Conservation (phyloP, 2,329 filamentous ascomycete genomes). For the Aspergillus novofumigatus region DNA sequence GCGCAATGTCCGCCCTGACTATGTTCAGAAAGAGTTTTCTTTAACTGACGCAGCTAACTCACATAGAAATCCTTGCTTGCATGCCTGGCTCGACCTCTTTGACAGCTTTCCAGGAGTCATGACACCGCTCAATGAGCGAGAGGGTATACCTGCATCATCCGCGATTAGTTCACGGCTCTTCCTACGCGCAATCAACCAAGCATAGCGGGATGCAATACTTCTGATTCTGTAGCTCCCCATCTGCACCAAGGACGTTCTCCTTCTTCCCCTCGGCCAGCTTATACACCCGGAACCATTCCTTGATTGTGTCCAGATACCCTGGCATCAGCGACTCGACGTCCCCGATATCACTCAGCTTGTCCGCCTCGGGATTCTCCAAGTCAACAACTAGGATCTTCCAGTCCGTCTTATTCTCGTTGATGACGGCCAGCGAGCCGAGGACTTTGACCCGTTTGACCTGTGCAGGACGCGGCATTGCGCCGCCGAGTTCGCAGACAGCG, state of each 20-base stretch:
- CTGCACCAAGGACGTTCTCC: conserved; percentile 75
- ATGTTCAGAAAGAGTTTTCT: neutral
- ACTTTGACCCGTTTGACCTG: conserved; percentile 96
- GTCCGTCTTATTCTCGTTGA: conserved; percentile 93
- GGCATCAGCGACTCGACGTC: conserved; percentile 89
- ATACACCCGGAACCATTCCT: conserved; percentile 98
- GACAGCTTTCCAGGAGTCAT: neutral
- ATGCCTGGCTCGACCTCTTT: neutral
- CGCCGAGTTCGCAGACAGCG: conserved; percentile 91
- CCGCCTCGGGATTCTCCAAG: conserved; percentile 74
- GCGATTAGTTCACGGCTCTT: neutral
- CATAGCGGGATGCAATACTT: neutral
- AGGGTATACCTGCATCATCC: neutral
- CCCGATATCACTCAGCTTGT: conserved; percentile 88
- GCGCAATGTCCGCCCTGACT: neutral
- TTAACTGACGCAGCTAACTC: neutral
- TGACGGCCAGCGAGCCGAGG: conserved; percentile 86
- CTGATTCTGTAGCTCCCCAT: conserved; percentile 44
- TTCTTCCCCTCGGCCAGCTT: conserved; percentile 85
- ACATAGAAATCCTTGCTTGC: neutral
- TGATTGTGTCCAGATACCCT: conserved; percentile 81
- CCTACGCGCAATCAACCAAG: neutral
- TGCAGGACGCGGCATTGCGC: conserved; percentile 79
- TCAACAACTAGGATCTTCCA: conserved; percentile 98
- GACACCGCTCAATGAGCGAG: neutral